Evolutionary conservation across 2,329 filamentous ascomycete species (phyloP), one percentile per base, ranked within the genome.

Genomic region (Sclerotinia nivalis): DNA sequence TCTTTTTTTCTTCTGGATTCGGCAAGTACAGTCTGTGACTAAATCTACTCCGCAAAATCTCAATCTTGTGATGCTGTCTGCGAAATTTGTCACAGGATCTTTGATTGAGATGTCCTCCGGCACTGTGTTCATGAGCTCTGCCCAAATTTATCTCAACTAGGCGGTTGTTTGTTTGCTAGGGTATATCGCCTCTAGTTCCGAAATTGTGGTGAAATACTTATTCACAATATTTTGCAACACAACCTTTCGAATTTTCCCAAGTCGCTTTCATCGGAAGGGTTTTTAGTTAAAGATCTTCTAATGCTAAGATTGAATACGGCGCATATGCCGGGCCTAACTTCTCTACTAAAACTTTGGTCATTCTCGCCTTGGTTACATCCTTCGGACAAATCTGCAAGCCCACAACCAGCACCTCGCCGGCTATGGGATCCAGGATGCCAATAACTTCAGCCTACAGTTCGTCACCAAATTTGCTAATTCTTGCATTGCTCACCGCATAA

Each of bases 171-270:
- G 25, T 6, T 31, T 15, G 15, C n/a, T 28, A 4, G 58, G 40
- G 15, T 8, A 12, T 31, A 25, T 45, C 20, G 0, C 18, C 10
- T 28, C n/a, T 9, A 15, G n/a, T 40, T 45, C 40, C 22, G n/a
- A 28, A 12, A 60, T 60, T 45, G 58, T 31, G n/a, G 58, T 40
- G 15, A 45, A 60, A 60, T 60, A 18, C 15, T 22, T 31, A 6
- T 60, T 60, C 13, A 60, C 58, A 25, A 60, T 60, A 2, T 6
- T n/a, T 28, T 60, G 52, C 47, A 65, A 52, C 22, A 25, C 12
- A 4, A 65, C 34, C 47, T 65, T 65, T n/a, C 47, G 61, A 18
- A 65, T 40, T 28, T 65, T 65, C n/a, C 47, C 61, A 4, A n/a
- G 61, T 65, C 22, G 47, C 43, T 18, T 47, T 65, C 47, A 40